These are phyloP conservation scores for Brettanomyces custersianus DNA, from an alignment of 805 yeast genomes.

Conservation along the genomic window DNA sequence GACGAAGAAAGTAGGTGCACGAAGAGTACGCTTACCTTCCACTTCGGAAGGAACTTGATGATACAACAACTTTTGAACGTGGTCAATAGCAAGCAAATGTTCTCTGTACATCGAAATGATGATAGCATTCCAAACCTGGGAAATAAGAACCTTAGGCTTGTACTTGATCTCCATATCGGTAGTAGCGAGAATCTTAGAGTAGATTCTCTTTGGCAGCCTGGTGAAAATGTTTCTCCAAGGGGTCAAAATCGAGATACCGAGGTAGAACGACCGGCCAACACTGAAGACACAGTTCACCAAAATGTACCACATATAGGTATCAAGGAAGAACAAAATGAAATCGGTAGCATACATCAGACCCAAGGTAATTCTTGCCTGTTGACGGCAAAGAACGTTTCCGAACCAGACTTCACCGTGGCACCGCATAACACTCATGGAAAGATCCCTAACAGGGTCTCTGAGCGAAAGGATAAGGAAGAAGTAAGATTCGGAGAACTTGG, in stretches of 20 bases:
- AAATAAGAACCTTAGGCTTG: slow-evolving; percentile 95
- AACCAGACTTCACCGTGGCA: slow-evolving; percentile 95
- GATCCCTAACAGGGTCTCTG: slow-evolving; percentile 89
- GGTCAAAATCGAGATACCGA: slow-evolving; percentile 97
- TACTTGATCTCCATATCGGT: slow-evolving; percentile 99
- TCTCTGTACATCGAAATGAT: slow-evolving; percentile 99
- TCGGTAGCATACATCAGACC: slow-evolving; percentile 93
- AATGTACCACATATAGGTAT: slow-evolving; percentile 98
- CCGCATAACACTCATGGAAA: slow-evolving; percentile 81
- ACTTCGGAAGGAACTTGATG: slow-evolving; percentile 98
- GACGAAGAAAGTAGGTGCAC: slow-evolving; percentile 98
- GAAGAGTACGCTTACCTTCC: slow-evolving; percentile 95
- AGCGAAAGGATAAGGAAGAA: slow-evolving; percentile 81
- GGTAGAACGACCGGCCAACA: slow-evolving; percentile 94
- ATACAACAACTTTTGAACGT: slow-evolving; percentile 92
- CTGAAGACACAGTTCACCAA: slow-evolving; percentile 91
- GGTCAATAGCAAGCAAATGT: slow-evolving; percentile 95
- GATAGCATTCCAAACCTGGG: slow-evolving; percentile 99
- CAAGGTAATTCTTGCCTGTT: slow-evolving; percentile 81
- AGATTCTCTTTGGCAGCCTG: slow-evolving; percentile 96
- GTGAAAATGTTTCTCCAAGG: slow-evolving; percentile 99
- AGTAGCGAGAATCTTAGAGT: slow-evolving; percentile 94
- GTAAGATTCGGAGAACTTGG: slow-evolving; percentile 86
- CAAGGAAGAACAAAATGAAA: slow-evolving; percentile 92
- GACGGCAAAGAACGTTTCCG: slow-evolving; percentile 62